Conservation (phyloP, 495 filamentous ascomycete genomes). For the Aspergillus incahuasiensis region DNA sequence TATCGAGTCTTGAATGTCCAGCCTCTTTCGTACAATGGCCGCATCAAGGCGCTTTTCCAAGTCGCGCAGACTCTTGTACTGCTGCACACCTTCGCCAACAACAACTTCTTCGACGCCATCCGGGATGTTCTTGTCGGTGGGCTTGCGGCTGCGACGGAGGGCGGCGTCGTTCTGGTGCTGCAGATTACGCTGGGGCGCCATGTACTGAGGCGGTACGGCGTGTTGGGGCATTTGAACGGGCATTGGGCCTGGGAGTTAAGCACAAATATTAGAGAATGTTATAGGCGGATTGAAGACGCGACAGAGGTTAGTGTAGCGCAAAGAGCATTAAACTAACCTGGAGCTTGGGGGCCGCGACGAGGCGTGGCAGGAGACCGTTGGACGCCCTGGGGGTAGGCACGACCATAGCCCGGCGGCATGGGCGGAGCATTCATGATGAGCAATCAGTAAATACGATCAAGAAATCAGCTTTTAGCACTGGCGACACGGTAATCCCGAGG, state of each 20-base stretch:
- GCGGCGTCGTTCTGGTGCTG: constrained; percentile 45
- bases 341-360: constrained; percentile 37
- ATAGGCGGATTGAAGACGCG: constrained; percentile 12
- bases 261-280: background rate
- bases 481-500: background rate
- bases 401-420: constrained; percentile 43
- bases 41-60: constrained; percentile 87
- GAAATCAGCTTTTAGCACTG: background rate
- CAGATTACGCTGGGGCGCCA: constrained; percentile 39
- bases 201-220: constrained; percentile 37
- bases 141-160: constrained; percentile 75
- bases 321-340: constrained; percentile 31
- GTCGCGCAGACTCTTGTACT: constrained; percentile 79
- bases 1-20: constrained; percentile 84
- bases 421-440: constrained; percentile 39
- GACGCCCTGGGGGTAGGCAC: constrained; percentile 38
- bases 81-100: constrained; percentile 73
- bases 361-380: constrained; percentile 45
- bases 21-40: constrained; percentile 87
- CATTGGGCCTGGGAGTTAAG: constrained; percentile 27
- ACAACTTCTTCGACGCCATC: constrained; percentile 78
- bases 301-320: constrained; percentile 2
- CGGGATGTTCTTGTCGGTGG: constrained; percentile 90
- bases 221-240: constrained; percentile 39
- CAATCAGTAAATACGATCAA: constrained; percentile 6